A percentile compares a stretch with the other conserved stretches of the same genome.
phyloP scores from a whole-genome alignment of 2,329 filamentous ascomycete species.

The Aspergillus sp. region DNA sequence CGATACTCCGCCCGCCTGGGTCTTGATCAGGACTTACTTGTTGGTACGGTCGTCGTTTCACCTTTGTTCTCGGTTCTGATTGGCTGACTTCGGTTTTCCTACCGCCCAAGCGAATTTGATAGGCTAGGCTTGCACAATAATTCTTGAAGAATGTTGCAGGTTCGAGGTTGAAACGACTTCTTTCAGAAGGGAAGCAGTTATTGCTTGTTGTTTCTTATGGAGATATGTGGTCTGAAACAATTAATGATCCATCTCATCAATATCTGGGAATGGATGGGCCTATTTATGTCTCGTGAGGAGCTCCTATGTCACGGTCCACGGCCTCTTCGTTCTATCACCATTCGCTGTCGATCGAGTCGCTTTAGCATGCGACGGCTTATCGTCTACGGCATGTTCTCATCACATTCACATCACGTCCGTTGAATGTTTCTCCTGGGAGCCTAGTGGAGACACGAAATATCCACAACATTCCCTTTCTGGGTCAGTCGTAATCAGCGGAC shows the following conservation, averaged over 20 bases:
- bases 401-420: slow-evolving; percentile 28
- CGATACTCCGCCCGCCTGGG: slow-evolving; percentile 17
- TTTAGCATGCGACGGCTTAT: slow-evolving; percentile 34
- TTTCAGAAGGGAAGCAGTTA: slow-evolving; percentile 16
- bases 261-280: slow-evolving; percentile 27
- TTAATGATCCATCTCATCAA: slow-evolving; percentile 27
- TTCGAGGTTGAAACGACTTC: slow-evolving; percentile 26
- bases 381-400: slow-evolving; percentile 29
- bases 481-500: slow-evolving; percentile 33
- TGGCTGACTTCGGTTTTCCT: slow-evolving; percentile 29
- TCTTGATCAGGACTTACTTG: slow-evolving; percentile 34
- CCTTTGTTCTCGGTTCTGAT: slow-evolving; percentile 28
- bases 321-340: slow-evolving; percentile 22
- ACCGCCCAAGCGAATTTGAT: slow-evolving; percentile 31
- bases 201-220: slow-evolving; percentile 23
- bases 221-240: slow-evolving; percentile 32
- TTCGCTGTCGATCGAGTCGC: slow-evolving; percentile 32
- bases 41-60: slow-evolving; percentile 35
- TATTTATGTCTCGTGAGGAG: slow-evolving; percentile 43
- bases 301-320: slow-evolving; percentile 25
- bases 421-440: slow-evolving; percentile 33
- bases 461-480: slow-evolving; percentile 31
- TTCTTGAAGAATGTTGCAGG: slow-evolving; percentile 19
- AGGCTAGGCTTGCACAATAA: slow-evolving; percentile 30
- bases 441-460: slow-evolving; percentile 39